Base-by-base conservation (phyloP, 257 asterid species). In the Nicotiana tabacum region DNA sequence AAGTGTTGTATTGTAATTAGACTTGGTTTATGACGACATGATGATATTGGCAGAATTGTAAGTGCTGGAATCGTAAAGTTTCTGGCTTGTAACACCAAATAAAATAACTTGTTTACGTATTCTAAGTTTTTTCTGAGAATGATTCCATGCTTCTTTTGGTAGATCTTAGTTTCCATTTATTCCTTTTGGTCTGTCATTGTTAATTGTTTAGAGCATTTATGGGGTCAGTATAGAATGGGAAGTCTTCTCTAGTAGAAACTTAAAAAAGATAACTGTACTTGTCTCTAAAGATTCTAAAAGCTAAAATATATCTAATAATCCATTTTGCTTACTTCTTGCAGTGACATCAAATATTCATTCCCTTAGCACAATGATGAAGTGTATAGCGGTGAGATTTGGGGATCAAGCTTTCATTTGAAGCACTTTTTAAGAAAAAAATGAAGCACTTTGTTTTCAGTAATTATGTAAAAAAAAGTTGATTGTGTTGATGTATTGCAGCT, bases 321-420 rank as follows among this genome's bases (percentile, higher is more conserved):
- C n/a, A 18, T 39, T 43, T 83, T 15, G 4, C 6, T 66, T 66
- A 51, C 78, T 29, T 48, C 33, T 17, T 79, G 82, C 88, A 89
- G 92, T 86, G 88, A 88, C 87, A 33, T 89, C 92, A 66, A 85
- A 85, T 81, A 55, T 83, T 55, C 84, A 83, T 69, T 88, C 88
- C 58, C 81, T 88, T 15, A 88, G 84, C 83, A 89, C 92, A 82
- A 88, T 89, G 90, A 88, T 89, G 91, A 86, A 87, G 85, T 89
- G 91, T 84, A 88, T 89, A 56, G 89, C 90, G 91, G 92, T 89
- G 83, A 89, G 88, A 67, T 65, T 81, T 46, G 2, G 30, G 16
- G 62, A 81, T 89, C 69, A 56, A 12, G 16, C 83, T 64, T 83
- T 2, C 66, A 12, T 18, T 32, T 57, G 57, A 35, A 37, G 65